A percentile compares a stretch with the other conserved stretches of the same genome.
Conservation (phyloP, 2,329 filamentous ascomycete genomes). For the Monosporascus sp. region DNA sequence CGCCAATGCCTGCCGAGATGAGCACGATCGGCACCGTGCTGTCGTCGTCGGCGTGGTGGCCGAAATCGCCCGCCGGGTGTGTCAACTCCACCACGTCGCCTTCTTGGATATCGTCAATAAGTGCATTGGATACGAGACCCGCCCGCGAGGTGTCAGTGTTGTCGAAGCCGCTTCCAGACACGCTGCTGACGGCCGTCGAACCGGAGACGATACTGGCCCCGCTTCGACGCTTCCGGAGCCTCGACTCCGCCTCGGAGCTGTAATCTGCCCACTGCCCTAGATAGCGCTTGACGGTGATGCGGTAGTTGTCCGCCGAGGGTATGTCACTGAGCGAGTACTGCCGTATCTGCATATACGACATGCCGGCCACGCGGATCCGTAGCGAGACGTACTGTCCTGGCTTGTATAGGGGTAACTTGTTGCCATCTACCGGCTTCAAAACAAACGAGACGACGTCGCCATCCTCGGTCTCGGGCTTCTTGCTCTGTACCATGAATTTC, state of each 20-base stretch:
- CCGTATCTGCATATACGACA: slow-evolving; percentile 57
- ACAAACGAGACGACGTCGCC: slow-evolving; percentile 68
- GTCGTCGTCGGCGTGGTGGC: slow-evolving; percentile 39
- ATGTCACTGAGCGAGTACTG: slow-evolving; percentile 70
- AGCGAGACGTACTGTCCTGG: slow-evolving; percentile 71
- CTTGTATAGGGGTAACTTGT: slow-evolving; percentile 55
- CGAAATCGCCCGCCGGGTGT: slow-evolving; percentile 61
- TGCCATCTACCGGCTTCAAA: slow-evolving; percentile 56
- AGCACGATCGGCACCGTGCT: slow-evolving; percentile 48
- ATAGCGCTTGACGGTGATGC: slow-evolving; percentile 68
- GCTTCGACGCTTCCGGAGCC: background rate
- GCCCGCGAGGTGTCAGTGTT: slow-evolving; percentile 29
- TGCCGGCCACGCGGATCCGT: slow-evolving; percentile 48
- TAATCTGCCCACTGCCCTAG: slow-evolving; percentile 38
- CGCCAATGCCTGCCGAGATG: slow-evolving; percentile 56
- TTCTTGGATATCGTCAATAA: slow-evolving; percentile 55
- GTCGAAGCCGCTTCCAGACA: slow-evolving; percentile 25
- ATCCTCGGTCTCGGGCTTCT: slow-evolving; percentile 52
- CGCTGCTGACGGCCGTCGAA: slow-evolving; percentile 26
- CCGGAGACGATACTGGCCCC: slow-evolving; percentile 15
- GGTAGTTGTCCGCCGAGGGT: slow-evolving; percentile 56
- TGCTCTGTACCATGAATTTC: slow-evolving; percentile 58
- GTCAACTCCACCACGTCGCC: slow-evolving; percentile 61
- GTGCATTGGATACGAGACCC: slow-evolving; percentile 63
- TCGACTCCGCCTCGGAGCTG: slow-evolving; percentile 11